Evolutionary conservation across 441 rosid species (phyloP), one percentile per base, ranked within the genome.

Genomic region (Caryocar brasiliense): DNA sequence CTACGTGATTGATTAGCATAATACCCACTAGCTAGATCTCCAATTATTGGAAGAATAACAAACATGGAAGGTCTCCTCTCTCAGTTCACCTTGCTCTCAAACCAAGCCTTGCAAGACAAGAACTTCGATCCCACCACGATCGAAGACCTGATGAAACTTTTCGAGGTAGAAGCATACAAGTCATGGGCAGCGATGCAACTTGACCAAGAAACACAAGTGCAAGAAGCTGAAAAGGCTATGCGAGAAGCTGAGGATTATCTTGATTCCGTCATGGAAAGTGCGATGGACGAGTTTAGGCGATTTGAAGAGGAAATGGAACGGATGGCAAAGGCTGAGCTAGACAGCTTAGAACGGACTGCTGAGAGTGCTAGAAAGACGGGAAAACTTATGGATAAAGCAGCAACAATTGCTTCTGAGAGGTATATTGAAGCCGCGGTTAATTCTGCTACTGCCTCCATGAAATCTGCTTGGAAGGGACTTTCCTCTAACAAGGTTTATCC

Each of bases 361-460:
- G 86, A 81, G 51, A 73, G 35, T 30, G 87, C 82, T 3, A 66
- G 82, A 61, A 78, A 61, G 46, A 64, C 64, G 64, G 95, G 89
- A 5, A 73, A 50, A 12, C 1, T 67, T 27, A 15, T 81, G 79
- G 89, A 76, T 54, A 85, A 75, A 35, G 78, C 80, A 0, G 95
- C 90, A 0, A 70, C 67, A 0, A 19, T 75, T 5, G 88, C 95
- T 1, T 77, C 93, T 10, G 83, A 74, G 29, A 73, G 58, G 54
- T 87, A 83, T 55, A 59, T 89, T 6, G 90, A 85, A 57, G 86
- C 93, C 19, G 91, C 90, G 2, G 38, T 76, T 61, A 77, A 72
- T 51, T 73, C 95, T 38, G 97, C 97, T 7, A 67, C 95, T 1
- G 88, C 86, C 39, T 67, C 97, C 1, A 77, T 85, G 90, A 85